Evolutionary conservation across 768 basidiomycete species (phyloP), one percentile per base, ranked within the genome.

Genomic region (Tylopilus subfusipes): DNA sequence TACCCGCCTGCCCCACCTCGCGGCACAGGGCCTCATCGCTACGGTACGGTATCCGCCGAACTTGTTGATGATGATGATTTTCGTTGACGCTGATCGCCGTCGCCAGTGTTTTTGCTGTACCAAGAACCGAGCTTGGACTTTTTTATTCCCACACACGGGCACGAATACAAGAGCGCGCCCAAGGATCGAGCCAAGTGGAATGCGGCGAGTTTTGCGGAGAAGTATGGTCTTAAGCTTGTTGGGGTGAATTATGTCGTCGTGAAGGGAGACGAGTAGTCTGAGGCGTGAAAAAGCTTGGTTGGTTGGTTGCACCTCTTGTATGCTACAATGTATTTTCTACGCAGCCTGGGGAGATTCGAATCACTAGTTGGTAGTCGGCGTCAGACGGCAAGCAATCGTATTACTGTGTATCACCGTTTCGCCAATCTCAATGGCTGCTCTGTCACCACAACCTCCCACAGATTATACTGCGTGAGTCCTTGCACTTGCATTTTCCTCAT

Each of bases 221-320:
- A 67, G 58, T 70, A 84, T 56, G 76, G 75, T 0, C 67, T 87
- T 42, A 79, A 76, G 66, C 69, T 85, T 6, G 82, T 85, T 19
- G 85, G 81, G 13, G 81, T 75, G 14, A 85, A 80, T 60, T 85
- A 78, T 63, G 79, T 85, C 60, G 54, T 79, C 46, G 77, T 81
- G 8, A 64, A 19, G 8, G 69, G 65, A 2, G 58, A 56, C 8
- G 60, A 65, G 19, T 65, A 46, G 39, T 36, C 12, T 18, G 22
- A 16, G 19, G 12, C 7, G 11, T 5, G 27, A 7, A 24, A 12
- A 16, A n/a, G 18, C 25, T 27, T 27, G 4, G 30, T 30, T 30
- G 30, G 30, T 30, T 30, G 30, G 10, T 30, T 5, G 30, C 9
- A 30, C 10, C 11, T 30, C 30, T 30, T 12, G 4, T 30, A 12